phyloP scores from a whole-genome alignment of 345 rosid species.

The Leavenworthia alabamica region DNA sequence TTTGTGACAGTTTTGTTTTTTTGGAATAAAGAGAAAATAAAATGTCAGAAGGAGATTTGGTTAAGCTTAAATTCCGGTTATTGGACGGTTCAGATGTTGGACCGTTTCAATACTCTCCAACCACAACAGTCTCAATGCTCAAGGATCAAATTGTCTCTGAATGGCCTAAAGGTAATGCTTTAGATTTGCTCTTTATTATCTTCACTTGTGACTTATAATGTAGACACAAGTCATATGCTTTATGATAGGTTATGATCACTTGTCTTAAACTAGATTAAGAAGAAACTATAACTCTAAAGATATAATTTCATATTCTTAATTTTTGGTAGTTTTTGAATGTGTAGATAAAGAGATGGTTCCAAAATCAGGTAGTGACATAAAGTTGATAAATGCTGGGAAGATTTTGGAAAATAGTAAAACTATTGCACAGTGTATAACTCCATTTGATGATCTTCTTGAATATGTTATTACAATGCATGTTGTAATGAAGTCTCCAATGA shows the following conservation, averaged over 20 bases:
- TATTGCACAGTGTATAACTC: conserved; percentile 75
- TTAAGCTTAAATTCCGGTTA: conserved; percentile 80
- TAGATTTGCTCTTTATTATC: background rate
- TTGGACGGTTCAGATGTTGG: conserved; percentile 93
- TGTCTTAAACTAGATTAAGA: background rate
- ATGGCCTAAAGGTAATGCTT: conserved; percentile 78
- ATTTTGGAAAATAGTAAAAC: conserved; percentile 80
- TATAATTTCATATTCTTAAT: no score
- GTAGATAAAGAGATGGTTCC: conserved; percentile 74
- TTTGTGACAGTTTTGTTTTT: background rate
- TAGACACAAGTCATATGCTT: background rate
- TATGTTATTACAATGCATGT: conserved; percentile 91
- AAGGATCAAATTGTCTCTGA: conserved; percentile 74
- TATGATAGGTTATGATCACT: background rate
- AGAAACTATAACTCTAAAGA: background rate
- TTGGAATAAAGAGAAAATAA: conserved; percentile 31
- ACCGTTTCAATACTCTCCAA: conserved; percentile 70
- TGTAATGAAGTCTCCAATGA: conserved; percentile 68
- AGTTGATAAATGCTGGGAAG: conserved; percentile 84
- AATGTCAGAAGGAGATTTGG: conserved; percentile 80
- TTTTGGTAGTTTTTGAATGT: background rate
- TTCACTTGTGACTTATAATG: background rate
- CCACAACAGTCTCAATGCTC: conserved; percentile 68
- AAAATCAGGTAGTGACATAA: conserved; percentile 74
- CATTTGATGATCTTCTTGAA: conserved; percentile 66